Conservation (phyloP, 2,329 filamentous ascomycete genomes). For the Pseudocercospora macadamiae region DNA sequence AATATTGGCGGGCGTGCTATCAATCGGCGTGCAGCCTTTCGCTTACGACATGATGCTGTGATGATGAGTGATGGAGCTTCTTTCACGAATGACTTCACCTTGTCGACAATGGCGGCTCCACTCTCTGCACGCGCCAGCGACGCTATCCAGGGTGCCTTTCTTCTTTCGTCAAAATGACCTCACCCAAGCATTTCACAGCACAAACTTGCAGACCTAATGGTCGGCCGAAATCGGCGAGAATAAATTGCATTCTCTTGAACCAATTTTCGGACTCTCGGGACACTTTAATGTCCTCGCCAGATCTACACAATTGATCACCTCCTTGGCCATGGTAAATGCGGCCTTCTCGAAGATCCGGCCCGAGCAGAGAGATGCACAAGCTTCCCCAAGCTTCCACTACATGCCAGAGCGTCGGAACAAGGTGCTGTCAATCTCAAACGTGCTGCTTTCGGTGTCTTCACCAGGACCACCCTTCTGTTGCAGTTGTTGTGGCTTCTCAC, state of each 20-base stretch:
- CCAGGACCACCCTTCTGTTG: too few relatives aligned
- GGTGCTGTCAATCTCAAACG: not conserved
- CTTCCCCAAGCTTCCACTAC: slow-evolving; percentile 1
- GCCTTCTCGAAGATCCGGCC: not conserved
- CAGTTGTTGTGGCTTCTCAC: too few relatives aligned
- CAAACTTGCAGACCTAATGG: not conserved
- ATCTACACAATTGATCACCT: not conserved
- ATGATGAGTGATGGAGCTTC: slow-evolving; percentile 1
- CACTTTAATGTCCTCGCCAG: not conserved
- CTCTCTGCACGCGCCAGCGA: not conserved
- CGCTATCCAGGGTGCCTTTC: not conserved
- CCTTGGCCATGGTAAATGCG: not conserved
- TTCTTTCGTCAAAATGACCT: slow-evolving; percentile 3
- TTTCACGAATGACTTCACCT: not conserved
- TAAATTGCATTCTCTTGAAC: not conserved
- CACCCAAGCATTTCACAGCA: too few relatives aligned
- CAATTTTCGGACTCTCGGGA: not conserved
- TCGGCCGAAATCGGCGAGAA: too few relatives aligned
- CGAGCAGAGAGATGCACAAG: not conserved
- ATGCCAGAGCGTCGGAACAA: not conserved
- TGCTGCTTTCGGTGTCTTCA: not conserved
- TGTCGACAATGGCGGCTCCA: not conserved
- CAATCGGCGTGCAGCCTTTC: not conserved
- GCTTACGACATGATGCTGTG: slow-evolving; percentile 4
- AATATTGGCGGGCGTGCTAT: not conserved